phyloP scores from a whole-genome alignment of 768 basidiomycete species.

The Collybia nuda region DNA sequence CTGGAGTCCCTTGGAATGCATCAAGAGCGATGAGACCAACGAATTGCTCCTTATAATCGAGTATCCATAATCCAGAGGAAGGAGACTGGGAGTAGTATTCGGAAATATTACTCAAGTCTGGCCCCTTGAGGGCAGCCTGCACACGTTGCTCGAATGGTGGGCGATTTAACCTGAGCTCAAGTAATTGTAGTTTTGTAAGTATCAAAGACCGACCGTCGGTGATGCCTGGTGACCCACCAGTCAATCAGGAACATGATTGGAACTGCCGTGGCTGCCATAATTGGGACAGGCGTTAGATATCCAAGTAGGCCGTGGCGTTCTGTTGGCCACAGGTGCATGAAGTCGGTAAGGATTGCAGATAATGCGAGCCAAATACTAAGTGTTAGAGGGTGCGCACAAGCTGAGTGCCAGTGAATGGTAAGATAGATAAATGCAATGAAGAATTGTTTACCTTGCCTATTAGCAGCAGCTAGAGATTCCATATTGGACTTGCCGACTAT shows the following conservation, averaged over 20 bases:
- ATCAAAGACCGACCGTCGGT: neutral
- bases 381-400: conserved; percentile 56
- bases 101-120: conserved; percentile 54
- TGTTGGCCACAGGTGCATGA: conserved; percentile 70
- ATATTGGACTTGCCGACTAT: conserved; percentile 63
- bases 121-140: conserved; percentile 48
- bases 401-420: conserved; percentile 25
- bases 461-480: conserved; percentile 68
- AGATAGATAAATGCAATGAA: neutral
- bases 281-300: conserved; percentile 62
- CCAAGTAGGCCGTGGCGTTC: conserved; percentile 39
- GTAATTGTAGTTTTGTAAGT: neutral
- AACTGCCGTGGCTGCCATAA: conserved; percentile 61
- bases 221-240: conserved; percentile 62
- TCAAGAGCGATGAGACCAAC: conserved; percentile 75
- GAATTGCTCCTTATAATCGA: conserved; percentile 56
- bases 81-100: conserved; percentile 59
- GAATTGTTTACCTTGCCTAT: conserved; percentile 45
- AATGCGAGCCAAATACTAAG: conserved; percentile 61
- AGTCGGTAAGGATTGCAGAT: conserved; percentile 56
- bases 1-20: conserved; percentile 44
- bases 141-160: conserved; percentile 60
- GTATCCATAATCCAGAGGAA: conserved; percentile 69
- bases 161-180: conserved; percentile 60
- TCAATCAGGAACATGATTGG: conserved; percentile 68